Percentiles rank a stretch among this genome's conserved stretches.
phyloP scores from a whole-genome alignment of 345 rosid species.

The Arabis hirsuta region DNA sequence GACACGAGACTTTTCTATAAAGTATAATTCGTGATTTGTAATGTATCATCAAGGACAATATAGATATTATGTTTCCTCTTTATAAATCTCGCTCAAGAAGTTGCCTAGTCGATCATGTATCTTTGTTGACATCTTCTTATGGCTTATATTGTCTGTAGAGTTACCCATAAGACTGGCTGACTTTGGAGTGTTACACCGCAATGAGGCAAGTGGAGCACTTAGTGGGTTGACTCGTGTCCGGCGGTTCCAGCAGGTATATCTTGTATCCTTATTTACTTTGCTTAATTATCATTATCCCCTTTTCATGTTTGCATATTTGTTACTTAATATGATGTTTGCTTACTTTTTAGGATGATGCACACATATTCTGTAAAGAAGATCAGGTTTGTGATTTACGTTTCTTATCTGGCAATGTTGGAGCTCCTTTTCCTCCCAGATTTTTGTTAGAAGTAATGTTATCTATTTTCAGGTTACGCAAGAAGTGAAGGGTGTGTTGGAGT shows the following conservation, averaged over 20 bases:
- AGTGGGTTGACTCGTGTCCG: constrained; percentile 94
- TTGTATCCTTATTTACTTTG: constrained; percentile 13
- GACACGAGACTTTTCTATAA: neutral
- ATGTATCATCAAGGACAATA: neutral
- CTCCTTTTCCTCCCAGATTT: constrained; percentile 8
- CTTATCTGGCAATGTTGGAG: constrained; percentile 10
- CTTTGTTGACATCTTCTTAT: constrained; percentile 15
- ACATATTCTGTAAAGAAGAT: constrained; percentile 83
- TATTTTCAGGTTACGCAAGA: constrained; percentile 78
- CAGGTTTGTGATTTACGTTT: constrained; percentile 59
- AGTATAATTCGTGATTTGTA: constrained; percentile 1
- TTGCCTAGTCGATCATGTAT: constrained; percentile 4
- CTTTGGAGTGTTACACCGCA: constrained; percentile 95
- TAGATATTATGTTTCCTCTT: constrained; percentile 22
- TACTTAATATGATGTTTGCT: constrained; percentile 1
- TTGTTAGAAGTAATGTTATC: constrained; percentile 18
- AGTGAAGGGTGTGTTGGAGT: constrained; percentile 79
- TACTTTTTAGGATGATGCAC: constrained; percentile 84
- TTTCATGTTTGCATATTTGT: constrained; percentile 19
- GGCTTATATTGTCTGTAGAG: constrained; percentile 54
- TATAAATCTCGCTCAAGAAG: constrained; percentile 13
- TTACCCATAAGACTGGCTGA: constrained; percentile 94
- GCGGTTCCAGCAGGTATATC: constrained; percentile 93
- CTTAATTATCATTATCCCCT: neutral
- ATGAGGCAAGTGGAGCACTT: constrained; percentile 98